A percentile compares a stretch with the other conserved stretches of the same genome.
phyloP scores from a whole-genome alignment of 2,329 filamentous ascomycete species.

The Curvularia verruculosa region DNA sequence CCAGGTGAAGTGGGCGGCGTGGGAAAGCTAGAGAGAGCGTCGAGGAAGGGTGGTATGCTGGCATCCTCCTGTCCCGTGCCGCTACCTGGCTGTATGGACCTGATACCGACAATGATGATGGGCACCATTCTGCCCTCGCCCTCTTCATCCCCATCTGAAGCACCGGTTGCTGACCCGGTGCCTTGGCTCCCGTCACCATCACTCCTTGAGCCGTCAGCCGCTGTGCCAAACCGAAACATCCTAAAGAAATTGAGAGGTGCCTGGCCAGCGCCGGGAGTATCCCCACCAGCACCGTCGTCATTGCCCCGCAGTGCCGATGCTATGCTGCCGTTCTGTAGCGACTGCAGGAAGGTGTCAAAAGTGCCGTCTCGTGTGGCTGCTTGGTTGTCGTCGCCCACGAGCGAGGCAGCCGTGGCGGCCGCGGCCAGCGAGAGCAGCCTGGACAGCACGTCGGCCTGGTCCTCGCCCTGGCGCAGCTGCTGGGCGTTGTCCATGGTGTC shows the following conservation, averaged over 20 bases:
- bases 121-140: slow-evolving; percentile 66
- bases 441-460: slow-evolving; percentile 67
- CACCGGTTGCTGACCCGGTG: slow-evolving; percentile 25
- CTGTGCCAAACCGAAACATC: slow-evolving; percentile 70
- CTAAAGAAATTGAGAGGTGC: slow-evolving; percentile 70
- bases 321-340: slow-evolving; percentile 65
- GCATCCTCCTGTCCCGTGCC: slow-evolving; percentile 52
- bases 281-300: slow-evolving; percentile 48
- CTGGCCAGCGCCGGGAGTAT: slow-evolving; percentile 49
- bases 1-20: slow-evolving; percentile 54
- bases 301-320: slow-evolving; percentile 60
- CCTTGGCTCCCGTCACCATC: slow-evolving; percentile 27
- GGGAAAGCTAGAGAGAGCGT: slow-evolving; percentile 58
- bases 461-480: slow-evolving; percentile 59
- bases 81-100: slow-evolving; percentile 64
- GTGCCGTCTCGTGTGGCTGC: slow-evolving; percentile 65
- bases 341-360: slow-evolving; percentile 67
- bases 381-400: slow-evolving; percentile 65
- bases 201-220: slow-evolving; percentile 33
- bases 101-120: slow-evolving; percentile 72
- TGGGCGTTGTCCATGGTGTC: slow-evolving; percentile 36
- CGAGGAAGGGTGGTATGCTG: slow-evolving; percentile 57
- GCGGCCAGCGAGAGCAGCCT: slow-evolving; percentile 67
- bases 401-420: slow-evolving; percentile 67
- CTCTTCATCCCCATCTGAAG: slow-evolving; percentile 44